Evolutionary conservation across 164 flowering plant genomes (phyloP), one percentile per base, ranked within the genome.

Genomic region (Nelumbo lutea): DNA sequence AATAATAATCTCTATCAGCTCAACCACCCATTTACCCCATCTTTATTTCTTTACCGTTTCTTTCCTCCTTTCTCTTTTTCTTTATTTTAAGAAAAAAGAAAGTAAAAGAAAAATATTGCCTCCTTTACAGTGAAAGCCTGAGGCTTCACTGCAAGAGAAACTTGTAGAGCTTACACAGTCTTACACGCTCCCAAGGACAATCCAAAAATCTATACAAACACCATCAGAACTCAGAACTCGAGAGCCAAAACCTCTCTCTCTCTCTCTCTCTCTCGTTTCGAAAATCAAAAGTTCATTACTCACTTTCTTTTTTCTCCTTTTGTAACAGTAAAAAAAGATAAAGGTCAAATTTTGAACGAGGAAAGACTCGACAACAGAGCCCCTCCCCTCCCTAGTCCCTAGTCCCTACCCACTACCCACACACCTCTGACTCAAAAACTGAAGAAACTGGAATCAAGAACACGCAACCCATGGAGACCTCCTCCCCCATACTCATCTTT

Each of bases 401-500:
- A 27, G 27, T 27, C 27, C 27, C 27, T 27, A 27, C 27, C 27
- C 27, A 27, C 27, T 27, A 27, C 27, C 27, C 27, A 27, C 27
- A 27, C 27, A 27, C 14, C 57, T 53, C 15, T 1, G 48, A 46
- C 4, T 4, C 4, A 46, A 46, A 46, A 46, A 46, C 4, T 4
- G 7, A 46, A 46, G 7, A 46, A 46, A 46, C 27, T 27, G 27
- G 27, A 27, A 27, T 27, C 27, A 46, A 46, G 7, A 46, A 46
- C 48, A 46, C 57, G 4, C 42, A 58, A 9, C 38, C 52, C 64
- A 82, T 80, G 82, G 75, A 69, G 55, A 69, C 47, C 72, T 59
- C 44, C 72, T 67, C 70, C 50, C 73, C 76, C 65, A 51, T 76
- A 50, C 50, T 72, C 55, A 10, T 53, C 57, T 43, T 78, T 68